Base-by-base conservation (phyloP, 352 stramenopile genomes). In the Phytophthora niederhauseri region DNA sequence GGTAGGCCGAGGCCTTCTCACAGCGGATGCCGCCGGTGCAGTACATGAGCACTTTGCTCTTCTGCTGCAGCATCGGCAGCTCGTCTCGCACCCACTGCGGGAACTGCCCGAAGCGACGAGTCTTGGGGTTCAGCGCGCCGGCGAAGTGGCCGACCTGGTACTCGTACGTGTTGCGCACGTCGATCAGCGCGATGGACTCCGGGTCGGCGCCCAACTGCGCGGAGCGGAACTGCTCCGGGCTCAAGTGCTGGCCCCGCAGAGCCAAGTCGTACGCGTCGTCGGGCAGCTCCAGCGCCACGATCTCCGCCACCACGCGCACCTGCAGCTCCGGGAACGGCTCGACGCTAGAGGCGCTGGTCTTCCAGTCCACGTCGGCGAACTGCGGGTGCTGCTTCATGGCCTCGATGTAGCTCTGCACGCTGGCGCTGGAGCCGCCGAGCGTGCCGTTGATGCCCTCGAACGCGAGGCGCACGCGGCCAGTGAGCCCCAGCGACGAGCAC, bases 391-490 rank as follows among this genome's bases (percentile, higher is more conserved):
- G 51, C 52, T 80, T 38, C 83, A 94, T 95, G 7, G 6, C 28
- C 11, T 73, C 61, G 12, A 93, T 80, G 78, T 97, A 97, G 59
- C 75, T 64, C 20, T 88, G 72, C 41, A 97, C 76, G 53, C 20
- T 66, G 17, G 52, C 55, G 0, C 43, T 57, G 3, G 66, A 62
- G 15, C 87, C 88, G 19, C 82, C 85, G 1, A 97, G 74, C 51
- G 90, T 96, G 49, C 90, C 90, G 64, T 97, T 97, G 70, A 97
- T 87, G 45, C 90, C 90, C 60, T 97, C 90, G n/a, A 75, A 58
- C 12, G 87, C 86, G 28, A 97, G 76, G 28, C 89, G 84, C 48
- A 97, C 79, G 59, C 90, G 84, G 30, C 90, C 90, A 4, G 67
- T 73, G 64, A 97, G 85, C 31, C 55, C 34, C 43, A 95, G 73